Conservation (phyloP, 305 asterid species). For the Fraxinus baroniana region DNA sequence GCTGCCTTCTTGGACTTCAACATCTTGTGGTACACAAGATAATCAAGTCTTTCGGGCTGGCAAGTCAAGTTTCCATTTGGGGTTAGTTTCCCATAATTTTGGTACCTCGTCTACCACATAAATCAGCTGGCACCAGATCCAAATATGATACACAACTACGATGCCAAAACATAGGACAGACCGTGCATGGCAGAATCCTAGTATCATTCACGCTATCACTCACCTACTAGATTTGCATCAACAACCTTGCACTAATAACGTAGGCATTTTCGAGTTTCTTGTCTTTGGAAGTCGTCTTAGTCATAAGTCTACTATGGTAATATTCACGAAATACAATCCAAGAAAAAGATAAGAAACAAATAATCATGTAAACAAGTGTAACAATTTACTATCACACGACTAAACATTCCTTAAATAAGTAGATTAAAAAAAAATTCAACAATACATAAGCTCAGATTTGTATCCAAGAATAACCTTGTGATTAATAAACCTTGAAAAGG, state of each 20-base stretch:
- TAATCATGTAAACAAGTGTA: not conserved
- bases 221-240: too few relatives aligned
- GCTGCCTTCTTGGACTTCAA: not conserved
- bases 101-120: not conserved
- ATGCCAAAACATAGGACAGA: not conserved
- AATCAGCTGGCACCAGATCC: not conserved
- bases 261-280: too few relatives aligned
- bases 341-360: not conserved
- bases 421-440: not conserved
- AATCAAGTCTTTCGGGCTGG: not conserved
- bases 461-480: not conserved
- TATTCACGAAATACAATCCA: not conserved
- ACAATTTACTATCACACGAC: not conserved
- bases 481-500: not conserved
- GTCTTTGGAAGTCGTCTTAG: not conserved
- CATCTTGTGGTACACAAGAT: not conserved
- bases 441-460: not conserved
- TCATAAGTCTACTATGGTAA: not conserved
- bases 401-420: not conserved
- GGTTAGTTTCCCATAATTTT: not conserved
- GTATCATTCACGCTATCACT: not conserved
- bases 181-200: not conserved
- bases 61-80: not conserved
- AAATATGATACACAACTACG: not conserved
- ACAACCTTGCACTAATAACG: too few relatives aligned